phyloP scores from a whole-genome alignment of 2,329 filamentous ascomycete genomes.

The Clarireedia monteithiana region DNA sequence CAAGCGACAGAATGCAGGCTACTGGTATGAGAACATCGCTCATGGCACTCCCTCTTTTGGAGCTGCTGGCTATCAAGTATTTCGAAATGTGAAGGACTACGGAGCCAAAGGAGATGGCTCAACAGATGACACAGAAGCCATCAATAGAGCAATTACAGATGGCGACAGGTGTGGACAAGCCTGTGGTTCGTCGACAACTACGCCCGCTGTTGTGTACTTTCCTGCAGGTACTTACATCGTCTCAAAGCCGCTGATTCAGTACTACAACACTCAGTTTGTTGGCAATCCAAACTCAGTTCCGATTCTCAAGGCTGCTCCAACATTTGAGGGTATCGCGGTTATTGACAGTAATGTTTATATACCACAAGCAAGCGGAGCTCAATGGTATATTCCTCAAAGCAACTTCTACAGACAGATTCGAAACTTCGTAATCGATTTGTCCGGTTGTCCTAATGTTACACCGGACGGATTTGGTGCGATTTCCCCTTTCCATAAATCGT shows the following conservation, averaged over 20 bases:
- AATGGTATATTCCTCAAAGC: slow-evolving; percentile 33
- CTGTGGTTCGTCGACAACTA: slow-evolving; percentile 37
- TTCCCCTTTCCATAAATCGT: too few species aligned
- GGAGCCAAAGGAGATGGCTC: slow-evolving; percentile 12
- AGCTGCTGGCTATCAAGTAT: too few species aligned
- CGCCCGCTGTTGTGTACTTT: slow-evolving; percentile 31
- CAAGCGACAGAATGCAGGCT: too few species aligned
- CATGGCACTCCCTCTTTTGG: too few species aligned
- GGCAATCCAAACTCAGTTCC: slow-evolving; percentile 41
- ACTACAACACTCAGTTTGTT: slow-evolving; percentile 23
- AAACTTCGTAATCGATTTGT: slow-evolving; percentile 54
- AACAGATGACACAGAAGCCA: slow-evolving; percentile 40
- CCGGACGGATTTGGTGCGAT: too few species aligned
- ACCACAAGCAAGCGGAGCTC: slow-evolving; percentile 32
- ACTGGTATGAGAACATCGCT: too few species aligned
- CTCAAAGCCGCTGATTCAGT: slow-evolving; percentile 17
- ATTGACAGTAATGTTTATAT: slow-evolving; percentile 67
- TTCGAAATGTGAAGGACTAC: neutral
- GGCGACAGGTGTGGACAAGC: slow-evolving; percentile 10
- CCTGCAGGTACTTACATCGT: slow-evolving; percentile 23
- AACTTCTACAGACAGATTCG: slow-evolving; percentile 54
- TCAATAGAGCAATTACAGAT: slow-evolving; percentile 49
- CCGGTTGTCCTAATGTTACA: too few species aligned
- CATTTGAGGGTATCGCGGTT: slow-evolving; percentile 67
- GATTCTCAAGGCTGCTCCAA: slow-evolving; percentile 60